phyloP scores from a whole-genome alignment of 2,329 filamentous ascomycete genomes.

The Grosmannia clavigera region DNA sequence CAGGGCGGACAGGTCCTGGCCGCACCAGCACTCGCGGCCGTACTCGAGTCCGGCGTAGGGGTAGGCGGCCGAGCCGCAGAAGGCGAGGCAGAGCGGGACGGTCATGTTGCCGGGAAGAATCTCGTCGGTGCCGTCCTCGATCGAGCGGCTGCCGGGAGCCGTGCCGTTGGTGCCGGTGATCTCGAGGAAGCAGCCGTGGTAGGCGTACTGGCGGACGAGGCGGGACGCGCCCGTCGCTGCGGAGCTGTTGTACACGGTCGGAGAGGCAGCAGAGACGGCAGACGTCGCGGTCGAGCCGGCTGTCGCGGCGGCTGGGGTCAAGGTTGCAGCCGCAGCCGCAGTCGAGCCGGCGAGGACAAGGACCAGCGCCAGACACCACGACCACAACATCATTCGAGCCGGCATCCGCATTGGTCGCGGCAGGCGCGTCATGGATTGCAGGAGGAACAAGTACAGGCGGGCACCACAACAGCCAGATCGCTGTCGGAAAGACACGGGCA shows the following conservation, averaged over 20 bases:
- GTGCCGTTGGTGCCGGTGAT: conserved; percentile 32
- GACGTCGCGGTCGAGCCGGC: background rate
- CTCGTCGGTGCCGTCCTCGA: conserved; percentile 28
- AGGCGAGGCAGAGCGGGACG: conserved; percentile 35
- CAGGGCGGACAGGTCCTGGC: conserved; percentile 33
- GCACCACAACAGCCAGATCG: background rate
- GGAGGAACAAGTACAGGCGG: background rate
- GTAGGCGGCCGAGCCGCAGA: conserved; percentile 30
- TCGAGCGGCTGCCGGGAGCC: conserved; percentile 26
- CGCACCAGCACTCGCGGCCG: conserved; percentile 48
- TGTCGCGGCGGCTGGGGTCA: background rate
- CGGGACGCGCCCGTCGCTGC: conserved; percentile 35
- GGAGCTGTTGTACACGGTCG: conserved; percentile 23
- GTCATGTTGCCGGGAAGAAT: conserved; percentile 35
- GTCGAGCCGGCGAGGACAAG: background rate
- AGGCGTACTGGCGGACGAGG: conserved; percentile 41
- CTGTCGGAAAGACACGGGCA: background rate
- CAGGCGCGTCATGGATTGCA: background rate
- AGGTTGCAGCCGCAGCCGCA: background rate
- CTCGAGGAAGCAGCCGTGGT: conserved; percentile 48
- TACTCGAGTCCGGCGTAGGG: conserved; percentile 43
- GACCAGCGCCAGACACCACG: background rate
- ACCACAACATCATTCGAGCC: background rate
- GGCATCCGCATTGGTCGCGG: background rate
- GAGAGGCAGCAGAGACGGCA: conserved; percentile 1